phyloP scores from a whole-genome alignment of 2,329 filamentous ascomycete species.

The Emergomyces africanus region DNA sequence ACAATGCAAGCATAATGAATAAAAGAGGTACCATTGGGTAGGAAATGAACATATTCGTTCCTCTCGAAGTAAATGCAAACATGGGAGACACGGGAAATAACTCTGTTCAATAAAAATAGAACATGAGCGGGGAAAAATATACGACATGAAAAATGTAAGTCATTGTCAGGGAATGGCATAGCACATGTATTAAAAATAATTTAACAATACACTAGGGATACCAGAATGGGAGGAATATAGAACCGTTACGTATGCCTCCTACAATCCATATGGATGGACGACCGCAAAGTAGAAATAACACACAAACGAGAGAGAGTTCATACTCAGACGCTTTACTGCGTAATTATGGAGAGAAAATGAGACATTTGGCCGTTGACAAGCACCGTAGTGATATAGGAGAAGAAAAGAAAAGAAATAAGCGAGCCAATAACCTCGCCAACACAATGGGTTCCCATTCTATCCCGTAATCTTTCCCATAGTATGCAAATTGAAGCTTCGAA shows the following conservation, averaged over 20 bases:
- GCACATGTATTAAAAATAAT: background rate
- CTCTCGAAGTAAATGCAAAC: background rate
- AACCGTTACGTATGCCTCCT: background rate
- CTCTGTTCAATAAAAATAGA: background rate
- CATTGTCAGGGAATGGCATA: background rate
- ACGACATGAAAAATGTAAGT: background rate
- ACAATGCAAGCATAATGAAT: background rate
- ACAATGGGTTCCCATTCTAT: background rate
- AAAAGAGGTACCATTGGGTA: no score
- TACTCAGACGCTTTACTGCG: background rate
- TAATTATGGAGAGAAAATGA: constrained; percentile 2
- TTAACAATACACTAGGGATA: background rate
- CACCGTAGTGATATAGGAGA: background rate
- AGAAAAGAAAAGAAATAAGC: background rate
- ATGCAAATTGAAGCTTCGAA: background rate
- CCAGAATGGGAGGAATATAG: background rate
- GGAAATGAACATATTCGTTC: no score
- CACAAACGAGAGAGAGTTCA: background rate
- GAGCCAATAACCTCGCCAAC: background rate
- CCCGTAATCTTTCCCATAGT: background rate
- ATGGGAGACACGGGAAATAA: background rate
- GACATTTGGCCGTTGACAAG: constrained; percentile 2
- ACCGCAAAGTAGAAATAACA: background rate
- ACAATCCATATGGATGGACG: background rate
- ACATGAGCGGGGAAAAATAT: background rate